Percentiles rank a stretch among this genome's conserved stretches.
These are phyloP conservation scores for Fomitopsis betulina DNA, from an alignment of 1,284 basidiomycete genomes.

Conservation along the genomic window DNA sequence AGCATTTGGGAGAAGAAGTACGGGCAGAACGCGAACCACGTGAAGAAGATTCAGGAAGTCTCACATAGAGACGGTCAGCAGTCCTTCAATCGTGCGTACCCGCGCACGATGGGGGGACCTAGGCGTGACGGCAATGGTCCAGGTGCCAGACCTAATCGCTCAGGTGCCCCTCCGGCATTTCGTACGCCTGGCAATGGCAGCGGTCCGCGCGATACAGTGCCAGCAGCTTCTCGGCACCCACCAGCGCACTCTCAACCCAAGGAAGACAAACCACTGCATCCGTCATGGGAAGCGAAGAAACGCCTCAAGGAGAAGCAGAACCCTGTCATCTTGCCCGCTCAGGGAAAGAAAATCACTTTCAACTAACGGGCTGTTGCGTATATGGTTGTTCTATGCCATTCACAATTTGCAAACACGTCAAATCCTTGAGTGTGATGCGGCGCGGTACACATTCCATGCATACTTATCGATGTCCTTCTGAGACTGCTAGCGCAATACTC, in stretches of 20 bases:
- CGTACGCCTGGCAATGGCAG: conserved; percentile 3
- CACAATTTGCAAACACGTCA: too few relatives aligned
- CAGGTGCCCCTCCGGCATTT: not conserved
- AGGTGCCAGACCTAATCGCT: not conserved
- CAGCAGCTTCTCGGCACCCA: not conserved
- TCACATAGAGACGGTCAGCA: conserved; percentile 6
- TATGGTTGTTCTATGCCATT: not conserved
- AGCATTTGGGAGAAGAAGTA: conserved; percentile 99
- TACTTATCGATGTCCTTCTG: too few relatives aligned
- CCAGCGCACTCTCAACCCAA: conserved; percentile 8
- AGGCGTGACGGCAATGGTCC: not conserved
- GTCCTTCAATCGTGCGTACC: not conserved
- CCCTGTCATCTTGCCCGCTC: conserved; percentile 49
- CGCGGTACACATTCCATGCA: too few relatives aligned
- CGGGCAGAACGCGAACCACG: conserved; percentile 86
- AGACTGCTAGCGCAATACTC: too few relatives aligned
- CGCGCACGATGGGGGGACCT: conserved; percentile 10
- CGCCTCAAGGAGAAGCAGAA: conserved; percentile 65
- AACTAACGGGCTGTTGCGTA: conserved; percentile 17
- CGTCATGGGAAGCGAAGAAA: conserved; percentile 91
- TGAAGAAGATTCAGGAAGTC: conserved; percentile 57
- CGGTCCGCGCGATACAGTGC: conserved; percentile 5
- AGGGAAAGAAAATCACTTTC: conserved; percentile 69
- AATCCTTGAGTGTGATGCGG: too few relatives aligned
- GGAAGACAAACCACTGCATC: conserved; percentile 61